A percentile compares a stretch with the other conserved stretches of the same genome.
Conservation (phyloP, 257 asterid species). For the Solanum pimpinellifolium region DNA sequence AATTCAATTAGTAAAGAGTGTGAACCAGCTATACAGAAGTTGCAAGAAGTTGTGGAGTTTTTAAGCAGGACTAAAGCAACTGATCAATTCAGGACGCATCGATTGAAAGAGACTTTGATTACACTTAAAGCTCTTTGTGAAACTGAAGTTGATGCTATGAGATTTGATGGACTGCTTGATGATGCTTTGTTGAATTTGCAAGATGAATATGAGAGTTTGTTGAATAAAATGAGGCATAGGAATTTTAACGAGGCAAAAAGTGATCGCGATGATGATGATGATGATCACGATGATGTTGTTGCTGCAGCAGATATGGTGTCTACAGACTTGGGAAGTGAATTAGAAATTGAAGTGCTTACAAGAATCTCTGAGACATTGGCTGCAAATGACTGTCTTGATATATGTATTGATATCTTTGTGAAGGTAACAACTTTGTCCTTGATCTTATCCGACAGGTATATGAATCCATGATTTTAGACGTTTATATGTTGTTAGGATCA, state of each 20-base stretch:
- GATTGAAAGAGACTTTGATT: slow-evolving; percentile 49
- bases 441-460: neutral
- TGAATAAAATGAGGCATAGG: slow-evolving; percentile 40
- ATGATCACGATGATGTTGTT: neutral
- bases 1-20: slow-evolving; percentile 38
- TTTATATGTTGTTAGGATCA: neutral
- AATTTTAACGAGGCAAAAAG: slow-evolving; percentile 3
- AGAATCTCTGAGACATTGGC: slow-evolving; percentile 49
- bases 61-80: slow-evolving; percentile 82
- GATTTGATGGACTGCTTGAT: slow-evolving; percentile 64
- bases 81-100: slow-evolving; percentile 45
- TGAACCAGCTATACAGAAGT: slow-evolving; percentile 62
- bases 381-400: slow-evolving; percentile 66
- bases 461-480: neutral
- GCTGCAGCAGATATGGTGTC: neutral
- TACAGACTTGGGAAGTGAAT: slow-evolving; percentile 34
- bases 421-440: slow-evolving; percentile 26
- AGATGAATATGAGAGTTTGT: slow-evolving; percentile 64
- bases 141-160: slow-evolving; percentile 65
- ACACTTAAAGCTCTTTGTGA: slow-evolving; percentile 59
- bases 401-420: slow-evolving; percentile 66
- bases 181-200: slow-evolving; percentile 74
- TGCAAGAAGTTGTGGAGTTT: slow-evolving; percentile 82
- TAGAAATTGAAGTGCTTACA: slow-evolving; percentile 47
- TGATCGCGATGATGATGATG: neutral